Evolutionary conservation across 495 filamentous ascomycete species (phyloP), one percentile per base, ranked within the genome.

Genomic region (Penicillium maclennaniae): DNA sequence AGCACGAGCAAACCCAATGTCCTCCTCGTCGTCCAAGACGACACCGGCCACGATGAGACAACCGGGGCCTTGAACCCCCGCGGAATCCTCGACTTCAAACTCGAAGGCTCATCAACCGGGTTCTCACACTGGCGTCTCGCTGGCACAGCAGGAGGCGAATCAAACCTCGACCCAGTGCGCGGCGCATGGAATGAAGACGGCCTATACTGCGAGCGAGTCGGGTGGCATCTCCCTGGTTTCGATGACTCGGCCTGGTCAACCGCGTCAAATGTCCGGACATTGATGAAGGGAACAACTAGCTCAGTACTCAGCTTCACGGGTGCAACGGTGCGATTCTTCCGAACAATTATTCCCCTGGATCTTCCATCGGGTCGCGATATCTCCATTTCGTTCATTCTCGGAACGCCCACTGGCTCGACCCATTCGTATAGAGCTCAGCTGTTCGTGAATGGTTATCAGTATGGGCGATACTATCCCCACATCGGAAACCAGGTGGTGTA

Each of bases 141-240:
- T 7, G 88, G 88, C 15, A 89, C 88, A 53, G 72, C 89, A 8
- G 83, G 83, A 45, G 86, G 87, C 17, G 86, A 90, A 52, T 67
- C 80, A 31, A 87, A 88, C 63, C 49, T 68, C 10, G 88, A 92
- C 61, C 73, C 75, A 26, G 70, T 75, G 1, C 82, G 86, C 48
- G 87, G 88, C 26, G 85, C 82, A n/a, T 65, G 86, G 54, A 92
- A 91, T 57, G 88, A 91, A 70, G 87, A 86, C 44, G 86, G 82
- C 0, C 63, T 88, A 16, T 84, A 69, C 55, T 78, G 77, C n/a
- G 88, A 89, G 58, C 74, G 87, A 6, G 74, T 84, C 41, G 87
- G 86, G 10, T 86, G 73, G 63, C 83, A 87, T 57, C 75, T 86
- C 6, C 87, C 87, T 1, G 70, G 73, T 7, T 79, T 79, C 44